Evolutionary conservation across 73 alveolate genomes (phyloP), one percentile per base, ranked within the genome.

Genomic region (Paramecium sexaurelia): DNA sequence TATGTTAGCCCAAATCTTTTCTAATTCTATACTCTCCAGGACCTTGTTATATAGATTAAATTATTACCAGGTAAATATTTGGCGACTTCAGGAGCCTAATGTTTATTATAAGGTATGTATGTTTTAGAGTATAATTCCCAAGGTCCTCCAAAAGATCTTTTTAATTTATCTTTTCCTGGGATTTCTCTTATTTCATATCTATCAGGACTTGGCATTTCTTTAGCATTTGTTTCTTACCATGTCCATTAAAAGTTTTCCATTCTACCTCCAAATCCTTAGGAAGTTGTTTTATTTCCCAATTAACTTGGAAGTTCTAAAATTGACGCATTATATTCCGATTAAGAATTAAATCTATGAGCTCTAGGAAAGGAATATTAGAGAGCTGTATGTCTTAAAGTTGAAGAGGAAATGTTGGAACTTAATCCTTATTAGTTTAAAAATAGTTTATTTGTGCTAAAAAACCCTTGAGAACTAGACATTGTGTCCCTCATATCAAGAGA

Each of bases 121-220:
- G 90, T 78, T 43, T 78, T 78, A 4, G 90, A 37, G 41, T 78
- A 78, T 41, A 43, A 32, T 39, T 37, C 73, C 68, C 68, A 78
- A 15, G 90, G 73, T 22, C 26, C 43, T 13, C 90, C 90, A 29
- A 78, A 78, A 24, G 90, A 78, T 22, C 71, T 20, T 43, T 39
- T 78, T 45, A 40, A 43, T 39, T 78, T 78, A 78, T 78, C 90
- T 26, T 43, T 78, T 15, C 90, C 90, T 9, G 90, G 90, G 10
- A 29, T 39, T n/a, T 78, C 43, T 41, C 73, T 56, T 24, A 78
- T 75, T 22, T 78, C 90, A 78, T 78, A 78, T 78, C 71, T 78
- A 15, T 78, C 75, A 5, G 90, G 90, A 45, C 90, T 78, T 39
- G 90, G 90, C 68, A 41, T 78, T 78, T 78, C 90, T 17, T 78